Percentiles rank a stretch among this genome's conserved stretches.
These are phyloP conservation scores for Calonectria pteridis DNA, from an alignment of 2,329 filamentous ascomycete species.

Conservation along the genomic window DNA sequence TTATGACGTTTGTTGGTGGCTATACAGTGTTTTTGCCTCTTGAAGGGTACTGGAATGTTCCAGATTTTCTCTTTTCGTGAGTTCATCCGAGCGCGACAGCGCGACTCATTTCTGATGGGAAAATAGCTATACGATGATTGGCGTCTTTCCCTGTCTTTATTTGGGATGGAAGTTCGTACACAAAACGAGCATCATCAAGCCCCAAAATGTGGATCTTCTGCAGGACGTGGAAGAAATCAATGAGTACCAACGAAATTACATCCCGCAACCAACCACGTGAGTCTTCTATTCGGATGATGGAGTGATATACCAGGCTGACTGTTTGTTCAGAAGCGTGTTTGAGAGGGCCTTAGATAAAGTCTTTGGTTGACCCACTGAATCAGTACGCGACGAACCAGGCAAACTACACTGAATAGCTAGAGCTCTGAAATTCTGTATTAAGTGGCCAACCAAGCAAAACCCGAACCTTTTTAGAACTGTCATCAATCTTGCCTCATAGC, in stretches of 20 bases:
- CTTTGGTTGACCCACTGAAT: constrained; percentile 18
- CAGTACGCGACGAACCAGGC: too few species aligned
- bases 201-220: constrained; percentile 72
- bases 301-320: neutral
- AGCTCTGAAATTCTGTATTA: too few species aligned
- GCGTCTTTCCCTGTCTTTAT: constrained; percentile 77
- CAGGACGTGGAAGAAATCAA: constrained; percentile 75
- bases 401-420: too few species aligned
- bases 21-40: constrained; percentile 80
- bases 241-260: constrained; percentile 73
- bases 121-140: constrained; percentile 76
- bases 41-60: constrained; percentile 71
- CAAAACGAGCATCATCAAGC: constrained; percentile 68
- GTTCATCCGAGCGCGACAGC: constrained; percentile 36
- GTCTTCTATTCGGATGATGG: constrained; percentile 29
- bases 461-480: too few species aligned
- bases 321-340: constrained; percentile 29
- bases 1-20: constrained; percentile 82
- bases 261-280: constrained; percentile 66
- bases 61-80: constrained; percentile 79
- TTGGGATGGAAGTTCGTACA: constrained; percentile 78
- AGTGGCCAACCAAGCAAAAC: too few species aligned
- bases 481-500: too few species aligned
- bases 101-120: neutral
- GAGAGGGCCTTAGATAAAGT: constrained; percentile 34